Conservation (phyloP, 2,329 filamentous ascomycete genomes). For the Trichoderma arundinaceum region DNA sequence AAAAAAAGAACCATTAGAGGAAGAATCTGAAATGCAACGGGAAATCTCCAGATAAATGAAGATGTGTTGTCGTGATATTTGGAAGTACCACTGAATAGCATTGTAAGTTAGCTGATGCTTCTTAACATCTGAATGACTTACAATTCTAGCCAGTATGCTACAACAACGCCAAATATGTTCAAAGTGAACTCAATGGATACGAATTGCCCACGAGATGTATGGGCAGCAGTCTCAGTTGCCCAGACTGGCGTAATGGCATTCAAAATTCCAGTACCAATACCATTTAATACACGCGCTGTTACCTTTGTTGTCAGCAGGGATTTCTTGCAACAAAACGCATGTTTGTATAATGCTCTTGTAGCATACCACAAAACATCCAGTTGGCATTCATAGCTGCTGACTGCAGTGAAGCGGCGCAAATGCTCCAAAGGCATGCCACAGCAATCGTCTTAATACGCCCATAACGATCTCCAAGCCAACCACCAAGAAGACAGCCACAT, state of each 20-base stretch:
- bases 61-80: constrained; percentile 65
- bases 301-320: neutral
- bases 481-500: constrained; percentile 66
- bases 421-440: constrained; percentile 61
- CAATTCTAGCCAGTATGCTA: constrained; percentile 64
- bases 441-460: constrained; percentile 70
- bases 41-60: constrained; percentile 69
- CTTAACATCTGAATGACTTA: constrained; percentile 22
- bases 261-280: constrained; percentile 71
- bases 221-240: constrained; percentile 72
- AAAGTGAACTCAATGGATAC: constrained; percentile 75
- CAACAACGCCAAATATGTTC: constrained; percentile 72
- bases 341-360: neutral
- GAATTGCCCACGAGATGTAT: constrained; percentile 70
- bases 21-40: constrained; percentile 72
- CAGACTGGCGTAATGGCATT: constrained; percentile 75
- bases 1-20: constrained; percentile 63
- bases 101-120: neutral
- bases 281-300: constrained; percentile 51
- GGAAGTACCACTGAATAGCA: constrained; percentile 53
- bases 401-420: constrained; percentile 68
- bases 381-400: constrained; percentile 67
- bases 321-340: neutral
- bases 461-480: constrained; percentile 66
- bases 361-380: constrained; percentile 72